Conservation (phyloP, 495 filamentous ascomycete genomes). For the Penicillium ucsense region DNA sequence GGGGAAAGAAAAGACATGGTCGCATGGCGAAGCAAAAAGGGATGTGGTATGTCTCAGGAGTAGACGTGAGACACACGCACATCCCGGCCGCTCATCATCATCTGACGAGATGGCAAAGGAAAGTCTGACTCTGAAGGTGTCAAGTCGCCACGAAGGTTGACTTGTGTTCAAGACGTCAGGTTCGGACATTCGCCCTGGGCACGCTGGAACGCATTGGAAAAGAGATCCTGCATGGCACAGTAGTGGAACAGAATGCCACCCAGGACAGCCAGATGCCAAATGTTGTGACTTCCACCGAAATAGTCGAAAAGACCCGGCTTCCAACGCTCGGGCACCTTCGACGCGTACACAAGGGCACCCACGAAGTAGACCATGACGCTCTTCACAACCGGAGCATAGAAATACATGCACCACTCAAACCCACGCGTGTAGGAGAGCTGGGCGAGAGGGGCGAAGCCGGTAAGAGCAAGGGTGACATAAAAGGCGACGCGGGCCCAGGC, state of each 20-base stretch:
- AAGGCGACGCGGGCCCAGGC: slow-evolving; percentile 86
- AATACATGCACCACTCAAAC: slow-evolving; percentile 62
- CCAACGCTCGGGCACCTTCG: slow-evolving; percentile 88
- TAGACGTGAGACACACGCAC: background rate
- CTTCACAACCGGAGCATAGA: slow-evolving; percentile 85
- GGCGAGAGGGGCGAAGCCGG: slow-evolving; percentile 79
- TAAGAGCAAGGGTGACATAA: slow-evolving; percentile 80
- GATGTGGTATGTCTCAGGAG: background rate
- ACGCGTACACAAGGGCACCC: slow-evolving; percentile 84
- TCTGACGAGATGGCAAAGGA: slow-evolving; percentile 3
- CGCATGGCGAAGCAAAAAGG: background rate
- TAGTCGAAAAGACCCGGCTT: slow-evolving; percentile 90
- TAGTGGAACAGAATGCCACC: slow-evolving; percentile 98
- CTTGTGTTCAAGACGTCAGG: slow-evolving; percentile 12
- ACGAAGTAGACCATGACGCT: slow-evolving; percentile 75
- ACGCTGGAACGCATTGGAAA: slow-evolving; percentile 69
- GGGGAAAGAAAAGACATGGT: background rate
- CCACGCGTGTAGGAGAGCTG: slow-evolving; percentile 75
- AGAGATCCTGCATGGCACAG: slow-evolving; percentile 90
- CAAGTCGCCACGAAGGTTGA: slow-evolving; percentile 1
- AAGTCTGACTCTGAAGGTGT: background rate
- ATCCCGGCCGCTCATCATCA: slow-evolving; percentile 2
- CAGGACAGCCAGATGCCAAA: slow-evolving; percentile 94
- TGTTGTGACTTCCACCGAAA: slow-evolving; percentile 86
- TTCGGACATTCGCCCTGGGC: slow-evolving; percentile 49